Conservation (phyloP, 2,329 filamentous ascomycete species). For the Zasmidium cellare region DNA sequence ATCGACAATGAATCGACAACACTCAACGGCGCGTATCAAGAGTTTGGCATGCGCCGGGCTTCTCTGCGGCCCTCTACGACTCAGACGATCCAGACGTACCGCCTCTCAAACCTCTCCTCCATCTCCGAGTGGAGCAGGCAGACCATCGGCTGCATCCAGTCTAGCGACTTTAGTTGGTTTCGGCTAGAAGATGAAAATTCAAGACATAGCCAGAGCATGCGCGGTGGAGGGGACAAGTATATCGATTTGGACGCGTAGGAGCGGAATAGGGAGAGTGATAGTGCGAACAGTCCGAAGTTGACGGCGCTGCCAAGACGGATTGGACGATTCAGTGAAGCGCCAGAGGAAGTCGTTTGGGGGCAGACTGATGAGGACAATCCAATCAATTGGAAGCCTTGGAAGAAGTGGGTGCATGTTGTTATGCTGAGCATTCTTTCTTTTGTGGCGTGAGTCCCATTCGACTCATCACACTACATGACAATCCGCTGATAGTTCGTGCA, state of each 20-base stretch:
- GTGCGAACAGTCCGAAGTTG: background rate
- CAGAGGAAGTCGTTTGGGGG: background rate
- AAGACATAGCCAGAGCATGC: background rate
- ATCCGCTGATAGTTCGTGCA: background rate
- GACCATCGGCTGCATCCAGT: background rate
- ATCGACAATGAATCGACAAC: background rate
- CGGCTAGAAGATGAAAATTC: background rate
- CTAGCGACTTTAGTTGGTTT: background rate
- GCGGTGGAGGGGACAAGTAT: background rate
- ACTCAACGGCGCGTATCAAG: background rate
- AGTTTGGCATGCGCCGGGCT: background rate
- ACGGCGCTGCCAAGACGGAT: background rate
- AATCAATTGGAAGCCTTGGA: constrained; percentile 39
- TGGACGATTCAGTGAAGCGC: background rate
- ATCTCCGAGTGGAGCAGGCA: background rate
- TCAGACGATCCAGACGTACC: background rate
- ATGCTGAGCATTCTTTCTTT: constrained; percentile 39
- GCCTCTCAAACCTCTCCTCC: background rate
- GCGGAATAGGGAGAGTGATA: background rate
- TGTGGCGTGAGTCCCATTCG: background rate
- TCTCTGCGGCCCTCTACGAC: background rate
- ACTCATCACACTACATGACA: background rate
- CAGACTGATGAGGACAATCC: constrained; percentile 37
- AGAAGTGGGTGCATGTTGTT: constrained; percentile 44
- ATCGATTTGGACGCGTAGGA: background rate